phyloP scores from a whole-genome alignment of 148 eudicot genomes.

The Cornus suecica region DNA sequence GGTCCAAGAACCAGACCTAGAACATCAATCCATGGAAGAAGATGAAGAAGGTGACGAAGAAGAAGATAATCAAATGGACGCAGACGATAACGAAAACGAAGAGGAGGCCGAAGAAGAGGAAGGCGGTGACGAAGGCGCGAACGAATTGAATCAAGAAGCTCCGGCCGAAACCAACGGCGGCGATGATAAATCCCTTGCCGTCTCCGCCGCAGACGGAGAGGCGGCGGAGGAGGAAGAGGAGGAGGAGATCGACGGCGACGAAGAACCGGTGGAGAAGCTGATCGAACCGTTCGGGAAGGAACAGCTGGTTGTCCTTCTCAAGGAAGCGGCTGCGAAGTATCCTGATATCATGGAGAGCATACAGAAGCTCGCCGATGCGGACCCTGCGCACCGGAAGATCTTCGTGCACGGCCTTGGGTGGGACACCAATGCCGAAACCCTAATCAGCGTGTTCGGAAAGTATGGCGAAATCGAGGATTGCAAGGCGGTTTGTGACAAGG shows the following conservation, averaged over 20 bases:
- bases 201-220: too few relatives aligned
- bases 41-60: too few relatives aligned
- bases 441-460: conserved; percentile 40
- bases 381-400: conserved; percentile 77
- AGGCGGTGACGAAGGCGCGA: conserved; percentile 16
- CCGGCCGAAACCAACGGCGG: conserved; percentile 8
- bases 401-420: conserved; percentile 91
- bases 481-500: conserved; percentile 66
- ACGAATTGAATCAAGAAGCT: background rate
- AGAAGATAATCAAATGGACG: conserved; percentile 1
- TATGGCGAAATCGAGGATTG: conserved; percentile 94
- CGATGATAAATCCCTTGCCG: background rate
- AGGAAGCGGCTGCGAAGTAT: conserved; percentile 56
- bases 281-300: conserved; percentile 86
- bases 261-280: conserved; percentile 64
- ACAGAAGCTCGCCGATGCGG: conserved; percentile 60
- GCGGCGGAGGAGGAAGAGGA: conserved; percentile 13
- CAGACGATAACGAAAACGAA: conserved; percentile 6
- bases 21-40: conserved; percentile 16
- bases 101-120: conserved; percentile 21
- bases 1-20: background rate
- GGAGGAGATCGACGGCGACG: conserved; percentile 34
- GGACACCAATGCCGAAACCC: conserved; percentile 75
- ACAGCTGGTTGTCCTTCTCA: conserved; percentile 41
- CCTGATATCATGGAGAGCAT: conserved; percentile 42